These are phyloP conservation scores for Exophiala phaeomuriformis DNA, from an alignment of 2,329 filamentous ascomycete species.

Conservation along the genomic window DNA sequence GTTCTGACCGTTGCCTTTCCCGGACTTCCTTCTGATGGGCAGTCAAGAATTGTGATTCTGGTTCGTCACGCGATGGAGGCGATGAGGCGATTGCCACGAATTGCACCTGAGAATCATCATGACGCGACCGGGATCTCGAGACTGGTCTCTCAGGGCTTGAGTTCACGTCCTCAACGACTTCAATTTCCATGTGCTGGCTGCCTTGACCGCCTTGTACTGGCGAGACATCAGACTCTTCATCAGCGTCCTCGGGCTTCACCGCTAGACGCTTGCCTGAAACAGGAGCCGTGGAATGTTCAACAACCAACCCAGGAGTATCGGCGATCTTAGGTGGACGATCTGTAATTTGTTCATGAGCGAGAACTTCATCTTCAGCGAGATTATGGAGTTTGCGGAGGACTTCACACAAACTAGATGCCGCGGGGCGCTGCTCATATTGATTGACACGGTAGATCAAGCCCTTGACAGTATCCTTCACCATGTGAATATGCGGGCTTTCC, in stretches of 20 bases:
- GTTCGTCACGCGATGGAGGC: constrained; percentile 39
- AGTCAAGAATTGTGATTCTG: constrained; percentile 67
- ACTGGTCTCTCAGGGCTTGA: constrained; percentile 39
- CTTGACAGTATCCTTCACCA: constrained; percentile 47
- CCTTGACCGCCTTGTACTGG: constrained; percentile 13
- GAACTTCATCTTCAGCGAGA: not conserved
- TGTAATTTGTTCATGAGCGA: not conserved
- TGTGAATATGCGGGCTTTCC: constrained; percentile 44
- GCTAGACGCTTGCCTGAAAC: not conserved
- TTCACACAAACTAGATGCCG: constrained; percentile 57
- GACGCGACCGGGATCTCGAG: constrained; percentile 52
- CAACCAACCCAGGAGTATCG: not conserved
- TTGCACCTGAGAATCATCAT: constrained; percentile 75
- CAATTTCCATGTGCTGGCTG: not conserved
- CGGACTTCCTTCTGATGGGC: constrained; percentile 72
- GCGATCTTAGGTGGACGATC: not conserved
- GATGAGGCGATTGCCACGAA: constrained; percentile 64
- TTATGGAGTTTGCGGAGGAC: constrained; percentile 41
- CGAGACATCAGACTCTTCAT: constrained; percentile 2
- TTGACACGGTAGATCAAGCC: constrained; percentile 69
- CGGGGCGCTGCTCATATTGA: constrained; percentile 51
- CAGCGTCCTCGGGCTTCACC: not conserved
- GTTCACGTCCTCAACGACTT: not conserved
- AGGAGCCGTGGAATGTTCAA: not conserved
- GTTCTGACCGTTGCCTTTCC: constrained; percentile 60